Base-by-base conservation (phyloP, 768 basidiomycete species). In the Pholiota conissans region DNA sequence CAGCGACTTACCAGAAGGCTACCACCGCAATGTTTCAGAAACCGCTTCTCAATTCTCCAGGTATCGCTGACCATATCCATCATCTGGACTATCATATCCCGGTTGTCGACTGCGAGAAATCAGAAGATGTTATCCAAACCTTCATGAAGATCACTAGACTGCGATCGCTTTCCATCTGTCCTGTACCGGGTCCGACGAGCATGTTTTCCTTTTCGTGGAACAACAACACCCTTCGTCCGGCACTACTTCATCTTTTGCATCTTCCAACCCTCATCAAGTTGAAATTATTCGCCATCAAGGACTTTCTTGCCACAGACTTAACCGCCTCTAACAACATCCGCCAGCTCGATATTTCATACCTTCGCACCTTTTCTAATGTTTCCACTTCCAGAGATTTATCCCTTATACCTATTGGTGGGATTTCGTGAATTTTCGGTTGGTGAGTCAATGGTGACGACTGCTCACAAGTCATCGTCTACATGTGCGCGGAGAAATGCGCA, bases 181-280 rank as follows among this genome's bases (percentile, higher is more conserved):
- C n/a, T n/a, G n/a, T n/a, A n/a, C n/a, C n/a, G n/a, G n/a, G n/a
- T n/a, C n/a, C n/a, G n/a, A n/a, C n/a, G n/a, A n/a, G n/a, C n/a
- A n/a, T n/a, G n/a, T 11, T 32, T 11, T 11, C 30, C 5, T 16
- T 35, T 35, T 13, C 11, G n/a, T 58, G 57, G 57, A 52, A 32
- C 32, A 22, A 48, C 14, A 52, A 58, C 26, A 32, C 52, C 10
- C 57, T 58, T 29, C 54, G 55, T 24, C 49, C 54, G 1, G 59
- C 30, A 20, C 30, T 60, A 1, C 49, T 60, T 7, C 59, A 48
- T 14, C 59, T 60, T 2, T 27, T 60, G n/a, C 54, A 55, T 7
- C 59, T 60, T 30, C 54, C 54, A 7, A 52, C 54, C 8, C 54
- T 60, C 40, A 37, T 14, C n/a, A 2, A 27, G 2, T 20, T 60